Percentiles rank a stretch among this genome's conserved stretches.
phyloP scores from a whole-genome alignment of 169 alveolate genomes.

The Plasmodium gallinaceum region DNA sequence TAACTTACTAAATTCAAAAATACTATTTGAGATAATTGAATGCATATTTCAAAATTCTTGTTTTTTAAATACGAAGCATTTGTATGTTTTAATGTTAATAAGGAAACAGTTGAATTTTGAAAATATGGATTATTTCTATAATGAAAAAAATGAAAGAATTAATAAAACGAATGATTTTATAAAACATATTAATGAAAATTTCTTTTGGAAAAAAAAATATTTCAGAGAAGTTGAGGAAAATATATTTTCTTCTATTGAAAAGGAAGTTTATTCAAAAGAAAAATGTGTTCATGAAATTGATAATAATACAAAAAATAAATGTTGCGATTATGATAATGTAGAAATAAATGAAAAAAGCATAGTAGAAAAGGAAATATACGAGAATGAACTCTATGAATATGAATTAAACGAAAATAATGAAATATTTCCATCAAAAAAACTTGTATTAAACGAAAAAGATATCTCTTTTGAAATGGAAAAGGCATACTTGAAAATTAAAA shows the following conservation, averaged over 20 bases:
- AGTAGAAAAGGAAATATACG: background rate
- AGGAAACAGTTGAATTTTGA: constrained; percentile 8
- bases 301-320: background rate
- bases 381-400: background rate
- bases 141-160: background rate
- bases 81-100: constrained; percentile 34
- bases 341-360: background rate
- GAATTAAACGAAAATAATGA: background rate
- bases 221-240: constrained; percentile 20
- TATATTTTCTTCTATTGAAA: background rate
- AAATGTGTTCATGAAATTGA: no score
- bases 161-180: background rate
- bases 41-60: constrained; percentile 37
- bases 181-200: constrained; percentile 35
- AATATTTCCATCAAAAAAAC: background rate
- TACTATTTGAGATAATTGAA: constrained; percentile 26
- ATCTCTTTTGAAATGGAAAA: constrained; percentile 13
- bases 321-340: background rate
- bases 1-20: constrained; percentile 40
- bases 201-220: constrained; percentile 39
- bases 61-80: constrained; percentile 58
- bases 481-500: constrained; percentile 29
- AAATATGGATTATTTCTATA: background rate
- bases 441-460: background rate
- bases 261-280: background rate